These are phyloP conservation scores for Rosa persica DNA, from an alignment of 306 rosid genomes.

Conservation along the genomic window DNA sequence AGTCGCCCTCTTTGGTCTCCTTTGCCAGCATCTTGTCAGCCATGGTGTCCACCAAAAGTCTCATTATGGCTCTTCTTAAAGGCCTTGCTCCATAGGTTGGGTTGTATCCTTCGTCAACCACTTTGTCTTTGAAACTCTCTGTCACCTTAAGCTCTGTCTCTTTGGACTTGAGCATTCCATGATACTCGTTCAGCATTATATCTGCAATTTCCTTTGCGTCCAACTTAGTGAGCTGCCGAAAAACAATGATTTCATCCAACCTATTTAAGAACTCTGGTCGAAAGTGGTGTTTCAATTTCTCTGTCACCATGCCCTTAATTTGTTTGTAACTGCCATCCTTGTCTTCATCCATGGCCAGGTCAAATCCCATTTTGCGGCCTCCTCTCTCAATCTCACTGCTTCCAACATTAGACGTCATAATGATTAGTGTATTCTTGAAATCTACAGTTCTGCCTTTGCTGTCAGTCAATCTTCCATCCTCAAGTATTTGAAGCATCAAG, in stretches of 20 bases:
- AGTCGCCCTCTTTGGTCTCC: constrained; percentile 90
- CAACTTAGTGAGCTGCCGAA: constrained; percentile 81
- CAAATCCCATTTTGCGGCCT: constrained; percentile 77
- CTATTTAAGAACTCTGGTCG: constrained; percentile 89
- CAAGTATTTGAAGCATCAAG: constrained; percentile 95
- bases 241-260: constrained; percentile 90
- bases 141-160: constrained; percentile 90
- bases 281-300: constrained; percentile 79
- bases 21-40: constrained; percentile 94
- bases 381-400: constrained; percentile 87
- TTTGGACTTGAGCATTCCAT: constrained; percentile 60
- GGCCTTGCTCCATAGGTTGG: constrained; percentile 97
- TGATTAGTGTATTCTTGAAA: constrained; percentile 88
- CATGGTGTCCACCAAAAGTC: constrained; percentile 95
- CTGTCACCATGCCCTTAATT: constrained; percentile 87
- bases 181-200: constrained; percentile 85
- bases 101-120: constrained; percentile 85
- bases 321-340: constrained; percentile 81
- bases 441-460: constrained; percentile 91
- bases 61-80: constrained; percentile 85
- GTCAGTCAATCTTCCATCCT: constrained; percentile 90
- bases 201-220: constrained; percentile 92
- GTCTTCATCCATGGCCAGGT: constrained; percentile 70
- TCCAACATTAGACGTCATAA: constrained; percentile 92
- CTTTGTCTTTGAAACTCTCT: constrained; percentile 83